Conservation (phyloP, 2,329 filamentous ascomycete species). For the Zopfia rhizophila region DNA sequence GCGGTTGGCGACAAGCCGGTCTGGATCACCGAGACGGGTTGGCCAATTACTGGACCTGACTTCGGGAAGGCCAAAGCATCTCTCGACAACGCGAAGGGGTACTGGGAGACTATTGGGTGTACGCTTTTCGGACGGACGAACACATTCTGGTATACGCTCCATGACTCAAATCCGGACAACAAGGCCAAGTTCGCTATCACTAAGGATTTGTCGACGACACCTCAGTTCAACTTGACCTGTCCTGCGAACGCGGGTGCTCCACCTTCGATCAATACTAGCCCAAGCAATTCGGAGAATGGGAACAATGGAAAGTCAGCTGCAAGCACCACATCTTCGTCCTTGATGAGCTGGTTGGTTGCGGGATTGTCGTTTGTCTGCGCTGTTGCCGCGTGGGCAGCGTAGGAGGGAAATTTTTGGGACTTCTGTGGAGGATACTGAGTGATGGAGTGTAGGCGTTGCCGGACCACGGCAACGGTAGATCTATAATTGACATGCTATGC, state of each 20-base stretch:
- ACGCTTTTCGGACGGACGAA: constrained; percentile 44
- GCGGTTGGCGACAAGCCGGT: constrained; percentile 45
- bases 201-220: constrained; percentile 62
- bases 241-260: constrained; percentile 29
- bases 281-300: not conserved
- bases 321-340: too few relatives aligned
- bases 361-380: constrained; percentile 4
- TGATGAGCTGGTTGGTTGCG: not conserved
- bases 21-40: constrained; percentile 53
- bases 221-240: constrained; percentile 66
- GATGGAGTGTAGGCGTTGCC: too few relatives aligned
- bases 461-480: too few relatives aligned
- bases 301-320: too few relatives aligned
- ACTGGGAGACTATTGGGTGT: constrained; percentile 49
- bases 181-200: constrained; percentile 68
- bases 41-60: constrained; percentile 44
- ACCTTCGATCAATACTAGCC: constrained; percentile 22
- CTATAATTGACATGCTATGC: too few relatives aligned
- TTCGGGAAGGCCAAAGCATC: constrained; percentile 41
- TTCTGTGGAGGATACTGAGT: too few relatives aligned
- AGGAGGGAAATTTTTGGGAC: not conserved
- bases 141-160: constrained; percentile 50
- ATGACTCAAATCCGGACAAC: constrained; percentile 64
- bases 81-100: constrained; percentile 41
- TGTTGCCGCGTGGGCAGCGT: constrained; percentile 6